Evolutionary conservation across 345 rosid genomes (phyloP), one percentile per base, ranked within the genome.

Genomic region (Punica granatum): DNA sequence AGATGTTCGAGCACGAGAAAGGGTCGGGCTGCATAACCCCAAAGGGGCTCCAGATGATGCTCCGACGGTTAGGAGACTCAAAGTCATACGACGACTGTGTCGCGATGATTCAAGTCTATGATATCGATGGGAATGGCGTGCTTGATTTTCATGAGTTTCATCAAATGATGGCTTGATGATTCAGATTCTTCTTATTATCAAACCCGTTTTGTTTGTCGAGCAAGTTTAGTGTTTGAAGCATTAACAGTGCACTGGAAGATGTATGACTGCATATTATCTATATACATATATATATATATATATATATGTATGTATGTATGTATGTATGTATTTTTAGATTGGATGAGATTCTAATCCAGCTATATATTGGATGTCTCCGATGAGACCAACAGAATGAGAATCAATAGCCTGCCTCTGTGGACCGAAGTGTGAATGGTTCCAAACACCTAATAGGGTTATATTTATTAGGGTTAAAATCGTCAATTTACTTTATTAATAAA

Each of bases 1-100:
- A 86, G 81, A 87, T 93, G 94, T 93, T 86, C 64, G 95, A 93
- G 69, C 68, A 76, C 70, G 91, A 89, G 78, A 90, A 86, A 70
- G 93, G 96, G 2, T 71, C 81, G 14, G 98, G 98, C 0, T 78
- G 82, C 67, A 93, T 93, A 59, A 89, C 96, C 0, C 96, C 96
- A 0, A 81, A 70, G 32, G 88, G 98, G 12, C 69, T 93, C 78
- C 97, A 93, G 71, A 81, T 46, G 69, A 90, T 86, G 94, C 70
- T 93, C 68, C 74, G 39, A n/a, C 79, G 89, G 15, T 54, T 93
- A 1, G 98, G 98, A 3, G 96, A 90, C 66, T 61, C 66, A 25
- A 90, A 64, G 73, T 84, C 97, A 3, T 69, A 65, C 2, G 88
- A 86, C 56, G 96, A 93, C 67, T 93, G 97, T 35, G 88, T 65